Evolutionary conservation across 176 grass and related monocot species (phyloP), one percentile per base, ranked within the genome.

Genomic region (Guadua angustifolia): DNA sequence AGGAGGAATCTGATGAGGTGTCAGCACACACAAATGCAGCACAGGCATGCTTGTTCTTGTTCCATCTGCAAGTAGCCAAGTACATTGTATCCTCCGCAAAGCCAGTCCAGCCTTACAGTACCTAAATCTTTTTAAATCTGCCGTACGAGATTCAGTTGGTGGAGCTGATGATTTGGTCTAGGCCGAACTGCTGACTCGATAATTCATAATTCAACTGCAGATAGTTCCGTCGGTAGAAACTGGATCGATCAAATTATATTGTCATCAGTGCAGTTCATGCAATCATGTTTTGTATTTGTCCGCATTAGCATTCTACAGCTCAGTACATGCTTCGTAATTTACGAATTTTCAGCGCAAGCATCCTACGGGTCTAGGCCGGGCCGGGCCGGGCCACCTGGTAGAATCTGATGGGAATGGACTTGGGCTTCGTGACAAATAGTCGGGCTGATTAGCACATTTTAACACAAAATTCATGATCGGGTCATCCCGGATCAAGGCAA

Each of bases 71-170:
- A 1, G n/a, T n/a, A n/a, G n/a, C n/a, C n/a, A n/a, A n/a, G 43
- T 71, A 63, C 84, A 79, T n/a, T 44, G 84, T n/a, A 79, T 79
- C 66, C 74, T 40, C 0, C 21, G 9, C 9, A 25, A 24, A 12
- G 10, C 57, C 57, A 9, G 45, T 14, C 72, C 40, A 13, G 24
- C 74, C 49, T 26, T 69, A 56, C 79, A 51, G 79, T 77, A 68
- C 65, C 9, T 32, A 56, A 63, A 86, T 86, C 83, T 65, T 66
- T 21, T 57, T 4, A 72, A 82, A 86, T 86, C 83, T 36, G 18
- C 79, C 83, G 88, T 90, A 90, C 73, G n/a, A 83, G 79, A 89
- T 85, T 78, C 50, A 56, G 85, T 85, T 50, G 88, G 49, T 90
- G 85, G 62, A 42, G 24, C 63, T 16, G 65, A 79, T 55, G 91